Evolutionary conservation across 2,329 filamentous ascomycete species (phyloP).

Genomic region (Chaetomium globosum): DNA sequence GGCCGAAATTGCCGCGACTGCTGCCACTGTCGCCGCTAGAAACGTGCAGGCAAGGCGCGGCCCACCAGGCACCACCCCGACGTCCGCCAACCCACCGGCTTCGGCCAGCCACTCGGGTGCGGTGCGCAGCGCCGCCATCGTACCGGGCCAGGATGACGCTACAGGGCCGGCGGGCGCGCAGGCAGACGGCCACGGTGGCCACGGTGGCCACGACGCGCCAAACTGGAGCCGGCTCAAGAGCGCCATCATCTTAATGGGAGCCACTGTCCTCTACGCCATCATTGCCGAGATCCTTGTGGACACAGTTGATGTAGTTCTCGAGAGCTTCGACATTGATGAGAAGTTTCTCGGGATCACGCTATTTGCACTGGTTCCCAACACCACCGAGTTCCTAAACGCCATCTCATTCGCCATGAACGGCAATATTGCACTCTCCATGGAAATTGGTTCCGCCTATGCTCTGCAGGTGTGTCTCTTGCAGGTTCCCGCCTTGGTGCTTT

Average conservation of each 20-base stretch:
- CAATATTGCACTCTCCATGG: conserved; percentile 98
- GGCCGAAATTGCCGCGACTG: conserved; percentile 90
- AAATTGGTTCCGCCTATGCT: conserved; percentile 96
- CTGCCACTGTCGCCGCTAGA: conserved; percentile 81
- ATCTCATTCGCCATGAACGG: conserved; percentile 99
- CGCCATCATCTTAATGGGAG: conserved; percentile 81
- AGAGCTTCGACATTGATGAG: conserved; percentile 88
- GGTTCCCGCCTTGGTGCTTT: conserved; percentile 88
- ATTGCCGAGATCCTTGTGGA: conserved; percentile 97
- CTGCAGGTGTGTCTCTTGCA: conserved; percentile 94
- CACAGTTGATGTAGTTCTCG: conserved; percentile 93
- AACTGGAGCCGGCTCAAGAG: conserved; percentile 96
- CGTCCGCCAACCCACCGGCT: conserved; percentile 25
- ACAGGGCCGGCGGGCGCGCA: conserved; percentile 45
- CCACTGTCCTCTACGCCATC: conserved; percentile 90
- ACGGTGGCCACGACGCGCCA: conserved; percentile 91
- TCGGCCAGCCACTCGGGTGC: conserved; percentile 39
- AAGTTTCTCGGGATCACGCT: conserved; percentile 97
- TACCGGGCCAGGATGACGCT: conserved; percentile 53
- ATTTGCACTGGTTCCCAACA: conserved; percentile 96
- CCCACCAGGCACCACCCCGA: conserved; percentile 29
- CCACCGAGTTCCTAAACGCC: conserved; percentile 96
- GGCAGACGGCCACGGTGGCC: conserved; percentile 63
- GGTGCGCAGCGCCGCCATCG: conserved; percentile 44
- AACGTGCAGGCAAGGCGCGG: conserved; percentile 55